These are phyloP conservation scores for Vitis hybrid DNA, from an alignment of 177 flowering plant species.

Conservation along the genomic window DNA sequence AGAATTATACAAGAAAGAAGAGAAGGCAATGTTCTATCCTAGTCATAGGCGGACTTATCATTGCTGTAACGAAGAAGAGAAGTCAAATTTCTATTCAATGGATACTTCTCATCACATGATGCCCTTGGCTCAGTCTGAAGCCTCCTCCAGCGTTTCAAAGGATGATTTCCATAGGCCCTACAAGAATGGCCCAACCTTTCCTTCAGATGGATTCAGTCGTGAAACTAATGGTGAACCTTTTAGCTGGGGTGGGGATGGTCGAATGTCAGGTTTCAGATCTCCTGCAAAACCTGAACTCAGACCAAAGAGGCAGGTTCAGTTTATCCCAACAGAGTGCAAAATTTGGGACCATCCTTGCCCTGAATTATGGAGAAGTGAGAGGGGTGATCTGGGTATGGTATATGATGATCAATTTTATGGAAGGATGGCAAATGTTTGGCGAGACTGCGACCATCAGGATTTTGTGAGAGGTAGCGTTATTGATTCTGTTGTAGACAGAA, in stretches of 20 bases:
- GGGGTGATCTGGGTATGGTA: constrained; percentile 2
- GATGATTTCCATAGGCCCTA: constrained; percentile 11
- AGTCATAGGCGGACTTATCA: too few relatives aligned
- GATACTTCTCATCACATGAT: constrained; percentile 21
- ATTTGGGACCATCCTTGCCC: constrained; percentile 16
- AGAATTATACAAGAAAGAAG: constrained; percentile 11
- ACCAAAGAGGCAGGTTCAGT: constrained; percentile 4
- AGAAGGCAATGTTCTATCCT: too few relatives aligned
- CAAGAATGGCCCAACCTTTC: constrained; percentile 5
- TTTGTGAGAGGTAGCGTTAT: constrained; percentile 13
- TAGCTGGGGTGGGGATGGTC: constrained; percentile 13
- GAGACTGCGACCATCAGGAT: constrained; percentile 25
- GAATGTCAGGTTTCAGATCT: constrained; percentile 4
- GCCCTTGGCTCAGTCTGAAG: constrained; percentile 19
- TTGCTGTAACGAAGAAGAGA: constrained; percentile 7
- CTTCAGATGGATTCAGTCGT: constrained; percentile 12
- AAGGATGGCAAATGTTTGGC: constrained; percentile 18
- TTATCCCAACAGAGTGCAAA: constrained; percentile 18
- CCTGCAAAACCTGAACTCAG: constrained; percentile 9
- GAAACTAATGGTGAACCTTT: constrained; percentile 17
- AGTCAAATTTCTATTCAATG: constrained; percentile 14
- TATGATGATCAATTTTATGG: constrained; percentile 23
- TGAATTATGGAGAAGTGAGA: constrained; percentile 28
- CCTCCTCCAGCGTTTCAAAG: constrained; percentile 21
- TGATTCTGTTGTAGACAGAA: constrained; percentile 18